Percentiles rank a stretch among this genome's conserved stretches.
Evolutionary conservation across 192 early-diverging fungal genomes (phyloP).

Genomic region (Podila verticillata): DNA sequence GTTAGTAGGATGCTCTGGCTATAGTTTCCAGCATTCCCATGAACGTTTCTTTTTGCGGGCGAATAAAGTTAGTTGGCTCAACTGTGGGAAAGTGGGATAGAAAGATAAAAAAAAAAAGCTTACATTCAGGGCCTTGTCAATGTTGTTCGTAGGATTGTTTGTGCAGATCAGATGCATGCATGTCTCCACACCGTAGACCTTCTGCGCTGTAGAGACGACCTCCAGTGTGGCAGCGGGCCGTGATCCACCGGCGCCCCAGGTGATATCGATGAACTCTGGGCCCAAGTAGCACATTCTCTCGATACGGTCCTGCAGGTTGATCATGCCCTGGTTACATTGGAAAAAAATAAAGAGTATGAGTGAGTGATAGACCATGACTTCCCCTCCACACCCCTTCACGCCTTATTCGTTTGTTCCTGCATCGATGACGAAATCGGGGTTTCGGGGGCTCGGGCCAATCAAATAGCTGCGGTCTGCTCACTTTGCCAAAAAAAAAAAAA

Average conservation of each 20-base stretch:
- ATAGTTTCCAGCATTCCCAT: no score
- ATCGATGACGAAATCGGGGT: no score
- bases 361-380: neutral
- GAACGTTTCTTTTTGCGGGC: neutral
- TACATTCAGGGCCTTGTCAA: constrained; percentile 81
- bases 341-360: neutral
- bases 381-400: no score
- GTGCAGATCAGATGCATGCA: constrained; percentile 97
- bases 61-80: no score
- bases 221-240: constrained; percentile 87
- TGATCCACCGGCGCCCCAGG: constrained; percentile 95
- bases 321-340: constrained; percentile 69
- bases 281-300: constrained; percentile 87
- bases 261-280: constrained; percentile 94
- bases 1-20: neutral
- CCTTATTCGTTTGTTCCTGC: no score
- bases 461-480: no score
- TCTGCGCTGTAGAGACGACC: constrained; percentile 82
- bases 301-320: constrained; percentile 93
- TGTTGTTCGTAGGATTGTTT: constrained; percentile 88
- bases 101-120: neutral
- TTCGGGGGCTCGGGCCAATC: no score
- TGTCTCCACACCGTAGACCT: constrained; percentile 88
- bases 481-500: no score
- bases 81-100: neutral